phyloP scores from a whole-genome alignment of 2,329 filamentous ascomycete genomes.

The Cordyceps javanica region DNA sequence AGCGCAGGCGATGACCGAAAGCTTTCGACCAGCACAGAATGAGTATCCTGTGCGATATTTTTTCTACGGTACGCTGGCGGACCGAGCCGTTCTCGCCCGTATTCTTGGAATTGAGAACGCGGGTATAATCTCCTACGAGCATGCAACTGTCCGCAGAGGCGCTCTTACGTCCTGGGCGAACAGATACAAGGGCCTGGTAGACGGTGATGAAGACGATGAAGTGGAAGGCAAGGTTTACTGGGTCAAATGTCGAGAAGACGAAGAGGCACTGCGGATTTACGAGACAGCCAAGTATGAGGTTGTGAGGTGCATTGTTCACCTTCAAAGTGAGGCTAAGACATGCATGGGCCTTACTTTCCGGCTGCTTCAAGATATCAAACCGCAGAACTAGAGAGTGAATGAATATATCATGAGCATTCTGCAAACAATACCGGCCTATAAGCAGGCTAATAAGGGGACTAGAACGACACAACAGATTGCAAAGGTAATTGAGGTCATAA shows the following conservation, averaged over 20 bases:
- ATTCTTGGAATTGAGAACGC: slow-evolving; percentile 25
- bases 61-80: slow-evolving; percentile 34
- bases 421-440: neutral
- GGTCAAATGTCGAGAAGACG: neutral
- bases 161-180: slow-evolving; percentile 28
- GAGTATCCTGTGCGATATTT: slow-evolving; percentile 33
- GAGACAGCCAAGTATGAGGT: slow-evolving; percentile 3
- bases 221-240: neutral
- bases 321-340: neutral
- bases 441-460: too few species aligned
- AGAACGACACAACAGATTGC: too few species aligned
- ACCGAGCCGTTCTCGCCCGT: slow-evolving; percentile 23
- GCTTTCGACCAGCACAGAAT: slow-evolving; percentile 16
- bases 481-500: too few species aligned
- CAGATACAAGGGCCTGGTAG: slow-evolving; percentile 33
- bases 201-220: slow-evolving; percentile 16
- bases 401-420: neutral
- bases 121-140: slow-evolving; percentile 13
- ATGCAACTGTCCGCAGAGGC: slow-evolving; percentile 26
- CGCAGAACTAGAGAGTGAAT: neutral
- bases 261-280: neutral
- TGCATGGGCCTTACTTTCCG: neutral
- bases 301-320: neutral
- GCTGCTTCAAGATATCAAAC: neutral
- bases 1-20: slow-evolving; percentile 18